phyloP scores from a whole-genome alignment of 169 alveolate species.

The Cryptosporidium meleagridis region DNA sequence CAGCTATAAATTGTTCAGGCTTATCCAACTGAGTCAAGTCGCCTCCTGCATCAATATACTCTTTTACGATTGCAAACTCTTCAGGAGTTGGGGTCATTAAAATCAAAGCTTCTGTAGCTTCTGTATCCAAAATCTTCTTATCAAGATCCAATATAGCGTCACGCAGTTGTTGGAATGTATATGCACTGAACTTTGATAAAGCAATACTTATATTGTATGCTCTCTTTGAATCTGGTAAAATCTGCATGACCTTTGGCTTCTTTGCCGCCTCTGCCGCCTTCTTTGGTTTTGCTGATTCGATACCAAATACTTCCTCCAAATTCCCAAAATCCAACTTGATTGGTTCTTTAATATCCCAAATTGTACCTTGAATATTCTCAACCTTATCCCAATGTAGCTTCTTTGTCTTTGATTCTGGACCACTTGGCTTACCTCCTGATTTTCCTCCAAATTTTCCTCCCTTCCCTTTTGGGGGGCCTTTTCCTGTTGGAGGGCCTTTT shows the following conservation, averaged over 20 bases:
- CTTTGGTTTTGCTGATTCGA: slow-evolving; percentile 82
- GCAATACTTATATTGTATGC: slow-evolving; percentile 91
- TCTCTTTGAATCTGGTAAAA: slow-evolving; percentile 91
- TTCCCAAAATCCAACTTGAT: slow-evolving; percentile 77
- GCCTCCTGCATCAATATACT: slow-evolving; percentile 88
- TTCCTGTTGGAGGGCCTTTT: slow-evolving; percentile 79
- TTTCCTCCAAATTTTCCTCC: slow-evolving; percentile 76
- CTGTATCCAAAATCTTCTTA: slow-evolving; percentile 81
- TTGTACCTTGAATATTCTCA: slow-evolving; percentile 88
- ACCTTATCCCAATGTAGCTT: slow-evolving; percentile 91
- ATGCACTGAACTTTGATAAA: slow-evolving; percentile 88
- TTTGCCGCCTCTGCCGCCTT: slow-evolving; percentile 82
- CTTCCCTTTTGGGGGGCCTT: slow-evolving; percentile 83
- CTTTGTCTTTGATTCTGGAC: slow-evolving; percentile 82
- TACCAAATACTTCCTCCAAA: slow-evolving; percentile 82
- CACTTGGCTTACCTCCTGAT: slow-evolving; percentile 80
- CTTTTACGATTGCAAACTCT: slow-evolving; percentile 87
- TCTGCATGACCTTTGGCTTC: slow-evolving; percentile 83
- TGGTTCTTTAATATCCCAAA: slow-evolving; percentile 79
- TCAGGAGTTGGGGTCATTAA: slow-evolving; percentile 88
- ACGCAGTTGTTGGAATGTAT: slow-evolving; percentile 88
- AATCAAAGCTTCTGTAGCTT: slow-evolving; percentile 89
- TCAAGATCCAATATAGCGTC: slow-evolving; percentile 89
- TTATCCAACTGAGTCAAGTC: slow-evolving; percentile 86
- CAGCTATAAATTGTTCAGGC: slow-evolving; percentile 92